Conservation (phyloP, 1,139 yeast genomes). For the Taphrina pruni region DNA sequence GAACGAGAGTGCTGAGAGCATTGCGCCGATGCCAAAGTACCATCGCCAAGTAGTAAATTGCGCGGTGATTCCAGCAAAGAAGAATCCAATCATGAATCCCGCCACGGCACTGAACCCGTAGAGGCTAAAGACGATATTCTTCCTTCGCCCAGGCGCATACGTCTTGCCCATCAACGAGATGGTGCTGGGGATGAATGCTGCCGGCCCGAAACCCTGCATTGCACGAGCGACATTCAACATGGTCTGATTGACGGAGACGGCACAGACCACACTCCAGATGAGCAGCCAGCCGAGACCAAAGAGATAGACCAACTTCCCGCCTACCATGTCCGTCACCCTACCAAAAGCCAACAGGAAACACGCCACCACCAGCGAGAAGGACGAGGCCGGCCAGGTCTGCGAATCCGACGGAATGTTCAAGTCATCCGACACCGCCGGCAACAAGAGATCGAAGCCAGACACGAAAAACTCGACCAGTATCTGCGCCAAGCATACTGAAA, state of each 20-base stretch:
- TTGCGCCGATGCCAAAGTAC: slow-evolving; percentile 27
- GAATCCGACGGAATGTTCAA: slow-evolving; percentile 3
- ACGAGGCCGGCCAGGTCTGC: slow-evolving; percentile 30
- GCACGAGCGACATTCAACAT: slow-evolving; percentile 31
- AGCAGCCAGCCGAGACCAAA: slow-evolving; percentile 29
- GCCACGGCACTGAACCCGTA: slow-evolving; percentile 30
- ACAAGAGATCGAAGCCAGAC: slow-evolving; percentile 19
- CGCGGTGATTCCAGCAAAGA: slow-evolving; percentile 26
- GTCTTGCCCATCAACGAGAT: slow-evolving; percentile 29
- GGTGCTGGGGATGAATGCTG: slow-evolving; percentile 28
- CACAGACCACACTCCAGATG: slow-evolving; percentile 22
- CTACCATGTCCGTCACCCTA: slow-evolving; percentile 28
- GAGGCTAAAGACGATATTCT: slow-evolving; percentile 32
- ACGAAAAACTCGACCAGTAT: slow-evolving; percentile 18
- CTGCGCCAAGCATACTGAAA: slow-evolving; percentile 26
- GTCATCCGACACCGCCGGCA: slow-evolving; percentile 17
- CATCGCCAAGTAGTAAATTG: slow-evolving; percentile 35
- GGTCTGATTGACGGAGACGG: slow-evolving; percentile 13
- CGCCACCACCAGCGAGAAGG: slow-evolving; percentile 29
- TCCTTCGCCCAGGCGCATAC: slow-evolving; percentile 30
- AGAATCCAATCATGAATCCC: slow-evolving; percentile 27
- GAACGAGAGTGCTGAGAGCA: slow-evolving; percentile 18
- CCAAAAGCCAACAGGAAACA: slow-evolving; percentile 35
- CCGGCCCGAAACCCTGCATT: slow-evolving; percentile 34
- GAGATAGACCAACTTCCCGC: slow-evolving; percentile 28